These are phyloP conservation scores for Rhynchosporium agropyri DNA, from an alignment of 2,329 filamentous ascomycete species.

Conservation along the genomic window DNA sequence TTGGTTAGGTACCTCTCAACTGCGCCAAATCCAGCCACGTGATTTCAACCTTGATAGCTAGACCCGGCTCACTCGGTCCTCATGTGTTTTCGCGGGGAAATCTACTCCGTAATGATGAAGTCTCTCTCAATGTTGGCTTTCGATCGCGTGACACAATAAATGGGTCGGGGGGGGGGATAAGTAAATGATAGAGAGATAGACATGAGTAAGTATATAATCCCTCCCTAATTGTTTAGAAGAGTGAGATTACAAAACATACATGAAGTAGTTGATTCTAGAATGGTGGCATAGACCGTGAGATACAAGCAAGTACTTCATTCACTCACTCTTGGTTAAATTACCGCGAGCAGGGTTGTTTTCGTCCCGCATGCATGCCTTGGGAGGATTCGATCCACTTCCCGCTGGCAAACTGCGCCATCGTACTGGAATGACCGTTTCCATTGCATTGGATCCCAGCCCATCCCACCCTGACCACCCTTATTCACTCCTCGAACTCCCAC, in stretches of 20 bases:
- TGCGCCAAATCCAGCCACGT: too few relatives aligned
- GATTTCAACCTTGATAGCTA: not conserved
- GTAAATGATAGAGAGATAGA: not conserved
- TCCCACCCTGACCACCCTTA: not conserved
- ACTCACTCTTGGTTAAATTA: constrained; percentile 1
- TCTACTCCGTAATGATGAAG: not conserved
- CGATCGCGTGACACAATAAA: constrained; percentile 4
- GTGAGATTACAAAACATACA: not conserved
- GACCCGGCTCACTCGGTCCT: not conserved
- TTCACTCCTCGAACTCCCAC: constrained; percentile 3
- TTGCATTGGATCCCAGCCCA: too few relatives aligned
- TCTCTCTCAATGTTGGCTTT: constrained; percentile 3
- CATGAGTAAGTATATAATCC: not conserved
- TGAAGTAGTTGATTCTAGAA: too few relatives aligned
- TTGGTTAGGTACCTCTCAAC: too few relatives aligned
- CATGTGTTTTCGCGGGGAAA: constrained; percentile 1
- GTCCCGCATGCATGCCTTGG: not conserved
- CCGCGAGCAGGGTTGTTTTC: not conserved
- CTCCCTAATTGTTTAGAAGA: not conserved
- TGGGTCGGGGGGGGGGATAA: not conserved
- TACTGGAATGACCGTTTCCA: too few relatives aligned
- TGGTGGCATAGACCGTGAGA: not conserved
- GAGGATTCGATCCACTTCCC: not conserved
- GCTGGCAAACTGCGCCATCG: not conserved
- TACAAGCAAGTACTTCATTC: not conserved